Conservation (phyloP, 2,329 filamentous ascomycete species). For the Nigrospora osmanthi region DNA sequence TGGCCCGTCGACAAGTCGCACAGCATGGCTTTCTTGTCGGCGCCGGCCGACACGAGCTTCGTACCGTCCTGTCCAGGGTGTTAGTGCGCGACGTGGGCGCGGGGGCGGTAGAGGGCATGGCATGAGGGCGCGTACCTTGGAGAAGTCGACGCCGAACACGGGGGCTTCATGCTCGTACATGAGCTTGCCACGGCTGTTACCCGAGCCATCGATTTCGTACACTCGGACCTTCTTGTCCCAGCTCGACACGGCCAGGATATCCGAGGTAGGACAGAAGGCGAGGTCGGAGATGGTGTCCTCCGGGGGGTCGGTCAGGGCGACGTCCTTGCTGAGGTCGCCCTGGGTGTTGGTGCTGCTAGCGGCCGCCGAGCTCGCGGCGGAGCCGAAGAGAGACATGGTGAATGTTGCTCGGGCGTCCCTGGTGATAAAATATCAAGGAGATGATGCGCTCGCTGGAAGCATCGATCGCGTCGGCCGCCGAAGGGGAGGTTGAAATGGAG, state of each 20-base stretch:
- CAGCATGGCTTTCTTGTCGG: constrained; percentile 84
- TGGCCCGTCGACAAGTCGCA: constrained; percentile 69
- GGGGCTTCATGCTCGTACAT: constrained; percentile 80
- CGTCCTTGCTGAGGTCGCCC: constrained; percentile 85
- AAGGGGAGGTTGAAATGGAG: no score
- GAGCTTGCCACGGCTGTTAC: constrained; percentile 77
- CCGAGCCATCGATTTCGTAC: constrained; percentile 77
- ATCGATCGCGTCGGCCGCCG: no score
- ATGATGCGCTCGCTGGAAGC: no score
- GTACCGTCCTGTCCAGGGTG: constrained; percentile 65
- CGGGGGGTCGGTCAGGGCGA: constrained; percentile 69
- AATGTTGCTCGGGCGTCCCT: not conserved
- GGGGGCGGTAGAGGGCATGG: not conserved
- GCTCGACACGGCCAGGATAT: constrained; percentile 82
- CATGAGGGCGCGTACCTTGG: constrained; percentile 54
- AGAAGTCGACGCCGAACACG: constrained; percentile 80
- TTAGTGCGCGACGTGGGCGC: constrained; percentile 1
- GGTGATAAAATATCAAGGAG: not conserved
- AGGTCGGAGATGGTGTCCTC: constrained; percentile 87
- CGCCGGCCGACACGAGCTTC: constrained; percentile 79
- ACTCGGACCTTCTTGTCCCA: constrained; percentile 99
- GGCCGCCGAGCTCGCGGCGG: constrained; percentile 40
- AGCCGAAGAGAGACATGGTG: constrained; percentile 59
- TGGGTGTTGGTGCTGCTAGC: constrained; percentile 58
- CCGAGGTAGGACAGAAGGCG: constrained; percentile 55